phyloP scores from a whole-genome alignment of 2,329 filamentous ascomycete genomes.

The Plenodomus biglobosus region DNA sequence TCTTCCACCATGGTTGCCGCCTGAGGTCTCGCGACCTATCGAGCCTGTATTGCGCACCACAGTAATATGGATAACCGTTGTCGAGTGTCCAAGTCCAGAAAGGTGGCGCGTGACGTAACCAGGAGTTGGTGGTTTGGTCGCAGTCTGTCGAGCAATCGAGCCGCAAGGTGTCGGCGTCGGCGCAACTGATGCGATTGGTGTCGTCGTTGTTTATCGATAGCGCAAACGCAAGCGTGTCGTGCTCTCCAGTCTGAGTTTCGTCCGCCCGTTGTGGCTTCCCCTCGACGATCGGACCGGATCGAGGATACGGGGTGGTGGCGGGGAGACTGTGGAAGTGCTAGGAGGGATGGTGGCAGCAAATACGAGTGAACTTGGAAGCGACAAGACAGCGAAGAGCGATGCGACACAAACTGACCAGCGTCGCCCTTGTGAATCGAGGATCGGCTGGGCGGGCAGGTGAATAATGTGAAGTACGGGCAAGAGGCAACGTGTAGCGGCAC shows the following conservation, averaged over 20 bases:
- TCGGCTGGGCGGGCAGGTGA: not conserved
- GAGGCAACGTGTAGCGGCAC: not conserved
- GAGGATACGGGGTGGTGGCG: too few species aligned
- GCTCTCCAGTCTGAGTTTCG: not conserved
- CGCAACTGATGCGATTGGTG: constrained; percentile 4
- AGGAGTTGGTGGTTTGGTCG: not conserved
- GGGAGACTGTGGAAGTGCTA: too few species aligned
- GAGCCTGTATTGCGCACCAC: not conserved
- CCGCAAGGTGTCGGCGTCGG: constrained; percentile 1
- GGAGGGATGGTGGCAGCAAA: not conserved
- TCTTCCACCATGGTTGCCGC: constrained; percentile 42
- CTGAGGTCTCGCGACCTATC: constrained; percentile 13
- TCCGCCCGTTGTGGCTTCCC: not conserved
- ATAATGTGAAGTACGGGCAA: not conserved
- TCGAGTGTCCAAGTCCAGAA: not conserved
- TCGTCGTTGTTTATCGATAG: constrained; percentile 9
- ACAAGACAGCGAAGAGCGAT: not conserved
- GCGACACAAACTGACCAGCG: not conserved
- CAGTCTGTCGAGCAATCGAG: not conserved
- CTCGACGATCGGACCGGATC: too few species aligned
- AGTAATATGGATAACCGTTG: not conserved
- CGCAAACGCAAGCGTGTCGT: not conserved
- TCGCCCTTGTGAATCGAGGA: not conserved
- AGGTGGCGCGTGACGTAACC: not conserved
- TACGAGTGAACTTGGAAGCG: not conserved